phyloP scores from a whole-genome alignment of 1,139 yeast species.

The Candida tropicalis region DNA sequence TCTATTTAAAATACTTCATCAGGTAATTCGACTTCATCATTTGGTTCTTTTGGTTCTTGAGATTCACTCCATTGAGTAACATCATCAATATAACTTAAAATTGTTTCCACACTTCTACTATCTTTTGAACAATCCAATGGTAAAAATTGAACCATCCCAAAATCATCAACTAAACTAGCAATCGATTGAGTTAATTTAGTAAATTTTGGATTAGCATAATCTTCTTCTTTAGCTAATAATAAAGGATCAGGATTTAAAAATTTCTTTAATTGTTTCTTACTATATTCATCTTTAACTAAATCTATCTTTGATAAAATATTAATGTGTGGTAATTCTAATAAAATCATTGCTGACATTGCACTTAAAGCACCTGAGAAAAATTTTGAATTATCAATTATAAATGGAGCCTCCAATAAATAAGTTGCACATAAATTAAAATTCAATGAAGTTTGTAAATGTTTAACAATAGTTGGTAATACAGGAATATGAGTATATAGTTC shows the following conservation, averaged over 20 bases:
- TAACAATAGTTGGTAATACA: conserved; percentile 83
- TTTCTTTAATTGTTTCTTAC: conserved; percentile 75
- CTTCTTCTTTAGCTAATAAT: conserved; percentile 46
- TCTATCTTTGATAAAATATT: conserved; percentile 87
- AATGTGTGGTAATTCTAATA: conserved; percentile 91
- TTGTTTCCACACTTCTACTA: conserved; percentile 74
- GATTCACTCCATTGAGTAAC: conserved; percentile 97
- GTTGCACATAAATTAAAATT: conserved; percentile 91
- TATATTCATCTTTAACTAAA: conserved; percentile 73
- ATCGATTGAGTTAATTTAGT: conserved; percentile 75
- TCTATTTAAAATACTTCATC: conserved; percentile 29
- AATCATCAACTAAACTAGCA: conserved; percentile 90
- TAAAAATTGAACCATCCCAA: conserved; percentile 96
- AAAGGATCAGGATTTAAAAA: conserved; percentile 92
- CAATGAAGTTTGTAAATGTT: conserved; percentile 75
- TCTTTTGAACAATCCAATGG: conserved; percentile 86
- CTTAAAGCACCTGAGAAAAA: conserved; percentile 93
- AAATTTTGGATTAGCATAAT: conserved; percentile 69
- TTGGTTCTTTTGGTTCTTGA: conserved; percentile 96
- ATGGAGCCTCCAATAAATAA: conserved; percentile 90
- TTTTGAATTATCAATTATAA: conserved; percentile 84
- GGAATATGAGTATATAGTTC: conserved; percentile 96
- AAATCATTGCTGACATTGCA: conserved; percentile 98
- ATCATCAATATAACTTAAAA: conserved; percentile 90
- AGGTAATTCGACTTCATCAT: conserved; percentile 67